Evolutionary conservation across 176 grass and related monocot species (phyloP).

Genomic region (Alloteropsis semialata): DNA sequence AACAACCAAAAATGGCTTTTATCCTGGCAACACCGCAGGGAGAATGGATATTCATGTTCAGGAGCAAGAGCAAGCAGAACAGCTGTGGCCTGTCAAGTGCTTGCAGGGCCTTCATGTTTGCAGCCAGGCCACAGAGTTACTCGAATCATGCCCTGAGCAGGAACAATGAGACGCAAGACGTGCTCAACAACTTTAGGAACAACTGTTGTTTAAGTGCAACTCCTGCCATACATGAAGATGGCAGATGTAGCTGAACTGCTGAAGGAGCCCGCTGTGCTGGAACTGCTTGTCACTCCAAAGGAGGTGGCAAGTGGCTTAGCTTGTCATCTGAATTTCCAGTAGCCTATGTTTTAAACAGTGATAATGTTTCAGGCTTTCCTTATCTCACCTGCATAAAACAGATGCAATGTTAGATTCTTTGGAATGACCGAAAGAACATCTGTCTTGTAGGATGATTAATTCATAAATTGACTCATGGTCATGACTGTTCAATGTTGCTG

Average conservation of each 20-base stretch:
- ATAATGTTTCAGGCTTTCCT: not conserved
- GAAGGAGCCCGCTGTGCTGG: slow-evolving; percentile 25
- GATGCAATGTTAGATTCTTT: not conserved
- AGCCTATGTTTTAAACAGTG: not conserved
- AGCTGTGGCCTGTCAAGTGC: slow-evolving; percentile 33
- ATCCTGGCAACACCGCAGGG: slow-evolving; percentile 28
- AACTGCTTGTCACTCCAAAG: not conserved
- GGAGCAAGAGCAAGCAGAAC: slow-evolving; percentile 47
- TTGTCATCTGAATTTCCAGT: slow-evolving; percentile 4
- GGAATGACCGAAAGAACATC: not conserved
- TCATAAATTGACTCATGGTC: too few species aligned
- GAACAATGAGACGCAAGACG: slow-evolving; percentile 53
- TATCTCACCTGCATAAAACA: slow-evolving; percentile 23
- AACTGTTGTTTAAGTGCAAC: not conserved
- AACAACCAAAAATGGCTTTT: not conserved
- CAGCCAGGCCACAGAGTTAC: slow-evolving; percentile 50
- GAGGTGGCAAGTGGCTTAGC: not conserved
- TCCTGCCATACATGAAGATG: not conserved
- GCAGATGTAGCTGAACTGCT: slow-evolving; percentile 15
- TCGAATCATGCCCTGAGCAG: slow-evolving; percentile 54
- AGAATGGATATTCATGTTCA: slow-evolving; percentile 52
- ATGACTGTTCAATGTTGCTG: not conserved
- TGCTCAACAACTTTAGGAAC: slow-evolving; percentile 31
- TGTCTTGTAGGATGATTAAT: not conserved
- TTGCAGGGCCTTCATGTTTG: slow-evolving; percentile 54